phyloP scores from a whole-genome alignment of 1,284 basidiomycete genomes.

The Filobasidium uniguttulatum region DNA sequence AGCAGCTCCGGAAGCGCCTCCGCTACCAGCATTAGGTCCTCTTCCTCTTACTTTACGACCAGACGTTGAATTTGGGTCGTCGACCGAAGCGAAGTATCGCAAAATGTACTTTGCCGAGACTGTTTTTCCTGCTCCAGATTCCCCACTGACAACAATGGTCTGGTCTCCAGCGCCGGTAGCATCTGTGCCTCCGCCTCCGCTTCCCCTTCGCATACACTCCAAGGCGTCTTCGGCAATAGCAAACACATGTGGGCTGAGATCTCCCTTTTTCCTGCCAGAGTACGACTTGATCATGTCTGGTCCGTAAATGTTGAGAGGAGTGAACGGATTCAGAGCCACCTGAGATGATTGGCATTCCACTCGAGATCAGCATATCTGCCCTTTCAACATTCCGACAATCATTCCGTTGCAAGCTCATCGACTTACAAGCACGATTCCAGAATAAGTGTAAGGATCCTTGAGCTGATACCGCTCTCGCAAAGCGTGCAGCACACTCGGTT shows the following conservation, averaged over 20 bases:
- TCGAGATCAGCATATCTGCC: too few species aligned
- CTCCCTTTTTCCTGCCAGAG: conserved; percentile 78
- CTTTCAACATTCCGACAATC: background rate
- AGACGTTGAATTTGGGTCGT: conserved; percentile 52
- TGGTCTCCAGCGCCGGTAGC: conserved; percentile 56
- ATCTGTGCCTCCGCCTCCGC: conserved; percentile 50
- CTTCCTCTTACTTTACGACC: conserved; percentile 16
- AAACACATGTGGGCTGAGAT: conserved; percentile 89
- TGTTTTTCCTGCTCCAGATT: conserved; percentile 98
- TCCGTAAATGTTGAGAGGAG: conserved; percentile 80
- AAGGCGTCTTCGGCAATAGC: conserved; percentile 99
- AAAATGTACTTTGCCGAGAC: conserved; percentile 99
- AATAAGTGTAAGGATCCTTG: conserved; percentile 97
- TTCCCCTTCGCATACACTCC: conserved; percentile 64
- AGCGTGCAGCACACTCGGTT: conserved; percentile 92
- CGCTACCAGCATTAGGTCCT: conserved; percentile 11
- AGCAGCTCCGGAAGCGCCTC: background rate
- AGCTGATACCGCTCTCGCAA: conserved; percentile 94
- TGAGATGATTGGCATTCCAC: conserved; percentile 7
- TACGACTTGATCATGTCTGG: conserved; percentile 97
- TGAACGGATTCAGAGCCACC: conserved; percentile 98
- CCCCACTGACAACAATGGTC: conserved; percentile 97
- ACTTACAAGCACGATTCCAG: conserved; percentile 57
- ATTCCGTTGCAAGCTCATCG: too few species aligned
- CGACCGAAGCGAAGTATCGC: conserved; percentile 96